Conservation (phyloP, 2,329 filamentous ascomycete genomes). For the Aplosporella prunicola region DNA sequence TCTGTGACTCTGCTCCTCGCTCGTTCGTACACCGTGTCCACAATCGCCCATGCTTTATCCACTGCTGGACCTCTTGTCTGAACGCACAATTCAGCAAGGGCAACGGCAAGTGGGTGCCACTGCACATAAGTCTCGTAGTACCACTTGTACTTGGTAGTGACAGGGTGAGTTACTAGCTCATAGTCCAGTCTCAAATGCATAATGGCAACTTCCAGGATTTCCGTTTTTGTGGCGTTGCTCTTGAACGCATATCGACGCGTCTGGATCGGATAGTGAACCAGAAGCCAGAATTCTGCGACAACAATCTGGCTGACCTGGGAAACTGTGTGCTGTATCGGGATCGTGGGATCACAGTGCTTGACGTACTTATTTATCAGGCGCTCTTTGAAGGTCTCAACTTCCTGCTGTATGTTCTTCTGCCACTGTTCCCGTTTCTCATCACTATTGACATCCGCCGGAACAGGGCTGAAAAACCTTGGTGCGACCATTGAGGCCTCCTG, state of each 20-base stretch:
- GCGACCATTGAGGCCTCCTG: constrained; percentile 20
- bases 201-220: constrained; percentile 12
- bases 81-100: constrained; percentile 29
- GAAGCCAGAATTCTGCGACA: constrained; percentile 7
- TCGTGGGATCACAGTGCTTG: constrained; percentile 21
- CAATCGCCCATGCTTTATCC: constrained; percentile 35
- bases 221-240: constrained; percentile 23
- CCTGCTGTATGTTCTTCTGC: constrained; percentile 21
- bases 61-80: constrained; percentile 19
- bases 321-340: constrained; percentile 3
- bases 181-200: constrained; percentile 2
- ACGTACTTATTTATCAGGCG: constrained; percentile 31
- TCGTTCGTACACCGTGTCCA: constrained; percentile 33
- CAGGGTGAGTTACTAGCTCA: constrained; percentile 26
- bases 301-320: constrained; percentile 5
- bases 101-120: constrained; percentile 45
- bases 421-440: constrained; percentile 11
- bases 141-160: constrained; percentile 31
- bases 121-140: constrained; percentile 38
- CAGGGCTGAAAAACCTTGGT: constrained; percentile 13
- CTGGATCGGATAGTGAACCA: constrained; percentile 10
- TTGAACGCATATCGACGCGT: constrained; percentile 9
- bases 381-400: constrained; percentile 32
- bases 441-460: constrained; percentile 12
- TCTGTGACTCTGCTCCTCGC: constrained; percentile 9